These are phyloP conservation scores for Dendrocalamus latiflorus DNA, from an alignment of 202 grass and related monocot genomes.

Conservation along the genomic window DNA sequence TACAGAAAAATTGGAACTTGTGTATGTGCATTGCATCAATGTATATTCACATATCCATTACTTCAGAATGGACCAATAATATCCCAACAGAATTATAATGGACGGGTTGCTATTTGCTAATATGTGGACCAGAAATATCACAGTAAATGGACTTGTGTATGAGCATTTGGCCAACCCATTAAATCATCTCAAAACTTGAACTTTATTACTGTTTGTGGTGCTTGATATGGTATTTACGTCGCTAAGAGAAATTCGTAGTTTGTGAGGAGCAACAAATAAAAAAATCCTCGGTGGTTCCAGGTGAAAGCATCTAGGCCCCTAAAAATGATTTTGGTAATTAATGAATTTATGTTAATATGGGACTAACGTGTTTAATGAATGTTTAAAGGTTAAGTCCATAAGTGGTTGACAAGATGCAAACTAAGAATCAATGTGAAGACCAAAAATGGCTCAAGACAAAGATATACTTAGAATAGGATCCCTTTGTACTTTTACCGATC, in stretches of 20 bases:
- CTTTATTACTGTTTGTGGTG: too few relatives aligned
- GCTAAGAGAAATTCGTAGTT: neutral
- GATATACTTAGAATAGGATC: too few relatives aligned
- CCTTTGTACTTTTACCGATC: too few relatives aligned
- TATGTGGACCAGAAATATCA: neutral
- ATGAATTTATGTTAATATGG: too few relatives aligned
- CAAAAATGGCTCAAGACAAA: too few relatives aligned
- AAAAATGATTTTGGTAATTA: too few relatives aligned
- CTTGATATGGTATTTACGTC: neutral
- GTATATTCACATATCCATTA: neutral
- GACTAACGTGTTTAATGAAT: too few relatives aligned
- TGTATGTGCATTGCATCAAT: neutral
- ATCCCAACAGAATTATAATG: neutral
- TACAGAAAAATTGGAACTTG: neutral
- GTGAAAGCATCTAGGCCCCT: too few relatives aligned
- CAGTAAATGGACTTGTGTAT: too few relatives aligned
- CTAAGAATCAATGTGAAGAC: too few relatives aligned
- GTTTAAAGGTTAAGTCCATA: too few relatives aligned
- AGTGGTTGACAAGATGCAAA: too few relatives aligned
- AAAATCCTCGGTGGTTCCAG: neutral
- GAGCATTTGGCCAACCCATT: neutral
- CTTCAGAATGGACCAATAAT: neutral
- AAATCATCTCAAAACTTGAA: neutral
- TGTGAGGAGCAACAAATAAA: slow-evolving; percentile 4
- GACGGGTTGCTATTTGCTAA: neutral